Base-by-base conservation (phyloP, 2,329 filamentous ascomycete species). In the Trichoderma sp. region DNA sequence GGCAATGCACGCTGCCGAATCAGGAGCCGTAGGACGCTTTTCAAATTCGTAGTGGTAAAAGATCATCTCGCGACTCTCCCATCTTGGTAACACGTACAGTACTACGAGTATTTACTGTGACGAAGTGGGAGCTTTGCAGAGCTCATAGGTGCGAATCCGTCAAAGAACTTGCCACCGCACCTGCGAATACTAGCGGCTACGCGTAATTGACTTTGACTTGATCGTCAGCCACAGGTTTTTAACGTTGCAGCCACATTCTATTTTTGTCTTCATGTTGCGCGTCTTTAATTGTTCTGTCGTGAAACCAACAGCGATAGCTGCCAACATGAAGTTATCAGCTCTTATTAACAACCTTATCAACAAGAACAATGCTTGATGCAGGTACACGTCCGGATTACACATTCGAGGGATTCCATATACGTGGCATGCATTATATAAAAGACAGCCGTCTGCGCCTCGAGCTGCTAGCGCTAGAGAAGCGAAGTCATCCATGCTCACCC, bases 1-100 rank as follows among this genome's bases (percentile, higher is more conserved):
- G 69, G 69, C 69, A 38, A 53, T 72, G 59, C 27, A 31, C 24
- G 35, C 24, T 45, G 56, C 56, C 56, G 56, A 71, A 71, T 71
- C 56, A 63, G 68, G 29, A 31, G 35, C 27, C 14, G 33, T 21
- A 31, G 3, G 7, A 18, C 35, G 16, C 4, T 50, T n/a, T 21
- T 24, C 68, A 38, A n/a, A n/a, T 33, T 62, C 38, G 6, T 9
- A 53, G 38, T 63, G 69, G 59, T 63, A 2, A 21, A 35, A 16
- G 59, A 27, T 72, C 59, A 16, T 24, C n/a, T 27, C 45, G 8
- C n/a, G 41, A 18, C 24, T 31, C 9, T 4, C 8, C n/a, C 18
- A 31, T 31, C 9, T 5, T 12, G 68, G 18, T 35, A 60, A 60
- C 4, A n/a, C 7, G 3, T 41, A 53, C 33, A 41, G 38, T 16